Evolutionary conservation across 169 alveolate genomes (phyloP).

Genomic region (Plasmodium vinckei): DNA sequence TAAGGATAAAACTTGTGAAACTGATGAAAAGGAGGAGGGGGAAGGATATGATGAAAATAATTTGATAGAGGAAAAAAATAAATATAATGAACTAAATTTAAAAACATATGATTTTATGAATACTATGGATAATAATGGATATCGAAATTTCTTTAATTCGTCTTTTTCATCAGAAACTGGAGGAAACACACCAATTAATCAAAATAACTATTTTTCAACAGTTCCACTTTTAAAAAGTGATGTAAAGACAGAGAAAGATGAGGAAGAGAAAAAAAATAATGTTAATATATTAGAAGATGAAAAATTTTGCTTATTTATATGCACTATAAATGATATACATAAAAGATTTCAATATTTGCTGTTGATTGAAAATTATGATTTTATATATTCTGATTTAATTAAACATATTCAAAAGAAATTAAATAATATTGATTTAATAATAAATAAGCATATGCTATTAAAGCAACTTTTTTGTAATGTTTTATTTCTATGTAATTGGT

Average conservation of each 20-base stretch:
- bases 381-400: slow-evolving; percentile 53
- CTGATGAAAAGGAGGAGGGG: background rate
- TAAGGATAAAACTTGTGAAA: slow-evolving; percentile 1
- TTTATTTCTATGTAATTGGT: slow-evolving; percentile 66
- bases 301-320: slow-evolving; percentile 58
- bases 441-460: slow-evolving; percentile 31
- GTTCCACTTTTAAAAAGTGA: background rate
- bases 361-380: slow-evolving; percentile 62
- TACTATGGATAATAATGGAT: slow-evolving; percentile 13
- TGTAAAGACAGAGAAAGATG: background rate
- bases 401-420: slow-evolving; percentile 56
- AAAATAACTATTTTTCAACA: background rate
- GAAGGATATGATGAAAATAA: background rate
- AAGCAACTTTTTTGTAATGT: slow-evolving; percentile 72
- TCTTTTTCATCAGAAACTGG: slow-evolving; percentile 2
- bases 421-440: slow-evolving; percentile 43
- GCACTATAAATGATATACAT: slow-evolving; percentile 50
- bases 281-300: slow-evolving; percentile 55
- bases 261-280: slow-evolving; percentile 5
- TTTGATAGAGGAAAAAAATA: slow-evolving; percentile 4
- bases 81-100: slow-evolving; percentile 12
- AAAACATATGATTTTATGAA: slow-evolving; percentile 66
- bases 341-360: slow-evolving; percentile 52
- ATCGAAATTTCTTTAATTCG: slow-evolving; percentile 9
- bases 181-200: background rate